A percentile compares a stretch with the other conserved stretches of the same genome.
These are phyloP conservation scores for Trypethelium eluteriae DNA, from an alignment of 495 filamentous ascomycete genomes.

Conservation along the genomic window DNA sequence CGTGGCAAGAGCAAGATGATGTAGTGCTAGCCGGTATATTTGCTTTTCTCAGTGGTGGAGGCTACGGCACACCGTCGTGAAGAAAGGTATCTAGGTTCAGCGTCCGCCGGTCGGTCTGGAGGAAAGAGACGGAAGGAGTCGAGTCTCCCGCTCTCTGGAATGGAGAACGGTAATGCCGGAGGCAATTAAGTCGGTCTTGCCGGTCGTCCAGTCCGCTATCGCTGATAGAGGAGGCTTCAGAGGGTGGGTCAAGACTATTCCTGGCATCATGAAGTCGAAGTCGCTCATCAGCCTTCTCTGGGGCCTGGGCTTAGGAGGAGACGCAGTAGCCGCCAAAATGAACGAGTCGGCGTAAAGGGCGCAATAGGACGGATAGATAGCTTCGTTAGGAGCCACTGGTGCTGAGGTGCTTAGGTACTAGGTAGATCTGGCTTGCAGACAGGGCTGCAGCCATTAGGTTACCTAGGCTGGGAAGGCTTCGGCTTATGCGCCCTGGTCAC, in stretches of 20 bases:
- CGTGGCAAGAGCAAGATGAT: neutral
- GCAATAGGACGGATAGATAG: no score
- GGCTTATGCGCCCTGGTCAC: neutral
- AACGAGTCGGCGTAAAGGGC: neutral
- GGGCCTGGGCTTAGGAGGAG: neutral
- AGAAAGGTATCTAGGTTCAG: slow-evolving; percentile 3
- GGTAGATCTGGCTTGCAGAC: no score
- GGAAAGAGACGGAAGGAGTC: neutral
- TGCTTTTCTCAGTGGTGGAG: neutral
- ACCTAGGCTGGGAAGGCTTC: no score
- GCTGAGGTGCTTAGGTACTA: no score
- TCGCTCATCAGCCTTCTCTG: neutral
- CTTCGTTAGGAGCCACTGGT: no score
- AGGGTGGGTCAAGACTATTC: neutral
- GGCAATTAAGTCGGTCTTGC: slow-evolving; percentile 8
- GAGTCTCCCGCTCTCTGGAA: neutral
- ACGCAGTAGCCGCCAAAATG: slow-evolving; percentile 12
- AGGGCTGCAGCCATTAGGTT: no score
- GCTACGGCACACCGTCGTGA: neutral
- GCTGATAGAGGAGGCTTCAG: no score
- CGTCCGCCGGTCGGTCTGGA: neutral
- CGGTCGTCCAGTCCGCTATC: neutral
- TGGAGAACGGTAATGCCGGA: neutral
- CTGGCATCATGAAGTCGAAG: neutral
- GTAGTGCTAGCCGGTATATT: neutral